phyloP scores from a whole-genome alignment of 768 basidiomycete species.

The Boletus reticulatus region DNA sequence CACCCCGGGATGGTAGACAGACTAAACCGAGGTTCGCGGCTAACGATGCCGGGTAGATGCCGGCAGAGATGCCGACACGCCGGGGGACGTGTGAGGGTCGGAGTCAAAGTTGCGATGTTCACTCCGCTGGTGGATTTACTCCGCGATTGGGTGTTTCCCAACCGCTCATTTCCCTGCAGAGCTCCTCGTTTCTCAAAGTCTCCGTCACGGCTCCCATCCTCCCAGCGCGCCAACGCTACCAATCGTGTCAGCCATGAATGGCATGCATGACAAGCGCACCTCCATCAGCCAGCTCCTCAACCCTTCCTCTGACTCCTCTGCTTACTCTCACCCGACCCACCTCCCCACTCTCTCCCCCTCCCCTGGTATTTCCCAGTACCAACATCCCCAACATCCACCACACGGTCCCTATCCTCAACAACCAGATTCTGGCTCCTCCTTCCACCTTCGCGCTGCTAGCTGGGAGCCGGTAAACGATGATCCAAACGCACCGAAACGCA shows the following conservation, averaged over 20 bases:
- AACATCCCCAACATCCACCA: conserved; percentile 27
- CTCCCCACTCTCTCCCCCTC: conserved; percentile 25
- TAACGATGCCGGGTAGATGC: conserved; percentile 18
- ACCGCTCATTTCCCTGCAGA: conserved; percentile 28
- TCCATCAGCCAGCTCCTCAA: conserved; percentile 52
- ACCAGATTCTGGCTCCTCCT: conserved; percentile 35
- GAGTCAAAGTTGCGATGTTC: conserved; percentile 23
- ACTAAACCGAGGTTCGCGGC: conserved; percentile 29
- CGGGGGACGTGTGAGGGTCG: conserved; percentile 18
- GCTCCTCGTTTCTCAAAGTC: conserved; percentile 20
- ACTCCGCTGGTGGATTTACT: conserved; percentile 31
- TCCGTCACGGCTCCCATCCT: conserved; percentile 1
- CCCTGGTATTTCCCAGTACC: conserved; percentile 26
- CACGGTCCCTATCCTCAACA: conserved; percentile 28
- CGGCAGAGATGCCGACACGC: conserved; percentile 24
- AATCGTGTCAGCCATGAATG: conserved; percentile 35
- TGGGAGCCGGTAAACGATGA: conserved; percentile 46
- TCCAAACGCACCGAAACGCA: conserved; percentile 36
- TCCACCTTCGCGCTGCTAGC: conserved; percentile 59
- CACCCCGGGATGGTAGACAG: neutral
- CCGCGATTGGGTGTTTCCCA: conserved; percentile 33
- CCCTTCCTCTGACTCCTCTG: conserved; percentile 42
- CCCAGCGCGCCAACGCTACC: conserved; percentile 9
- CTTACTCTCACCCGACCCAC: conserved; percentile 30
- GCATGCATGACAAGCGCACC: conserved; percentile 49